Percentiles rank a stretch among this genome's conserved stretches.
phyloP scores from a whole-genome alignment of 495 filamentous ascomycete species.

The Penicillium canescens region DNA sequence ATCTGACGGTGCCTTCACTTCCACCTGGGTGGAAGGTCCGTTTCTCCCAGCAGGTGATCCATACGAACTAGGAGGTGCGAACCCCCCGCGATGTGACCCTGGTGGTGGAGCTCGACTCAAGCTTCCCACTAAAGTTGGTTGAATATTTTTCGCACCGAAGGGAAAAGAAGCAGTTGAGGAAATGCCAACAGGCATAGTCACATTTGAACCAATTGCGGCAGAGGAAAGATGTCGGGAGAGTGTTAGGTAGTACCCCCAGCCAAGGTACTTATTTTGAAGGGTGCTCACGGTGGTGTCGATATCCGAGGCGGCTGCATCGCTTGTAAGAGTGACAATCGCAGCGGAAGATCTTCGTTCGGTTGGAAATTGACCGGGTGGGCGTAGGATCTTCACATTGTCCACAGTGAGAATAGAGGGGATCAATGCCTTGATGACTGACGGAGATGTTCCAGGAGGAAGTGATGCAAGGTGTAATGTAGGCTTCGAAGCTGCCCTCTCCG shows the following conservation, averaged over 20 bases:
- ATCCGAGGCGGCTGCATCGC: conserved; percentile 80
- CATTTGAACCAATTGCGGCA: conserved; percentile 61
- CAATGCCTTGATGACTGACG: conserved; percentile 70
- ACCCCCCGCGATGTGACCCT: conserved; percentile 65
- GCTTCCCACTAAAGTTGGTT: conserved; percentile 38
- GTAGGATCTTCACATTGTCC: conserved; percentile 76
- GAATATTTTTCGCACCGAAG: conserved; percentile 81
- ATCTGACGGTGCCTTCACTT: conserved; percentile 73
- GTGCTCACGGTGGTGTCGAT: conserved; percentile 78
- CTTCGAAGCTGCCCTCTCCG: conserved; percentile 75
- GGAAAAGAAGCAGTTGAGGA: conserved; percentile 62
- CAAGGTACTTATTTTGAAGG: conserved; percentile 84
- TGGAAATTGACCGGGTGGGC: conserved; percentile 53
- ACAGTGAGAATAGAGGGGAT: conserved; percentile 68
- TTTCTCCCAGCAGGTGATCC: conserved; percentile 39
- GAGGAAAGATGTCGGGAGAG: conserved; percentile 85
- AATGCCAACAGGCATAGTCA: conserved; percentile 50
- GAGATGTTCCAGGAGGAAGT: conserved; percentile 65
- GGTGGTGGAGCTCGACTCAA: conserved; percentile 59
- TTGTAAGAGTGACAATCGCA: conserved; percentile 82
- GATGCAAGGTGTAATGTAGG: conserved; percentile 79
- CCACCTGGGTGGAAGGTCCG: conserved; percentile 61
- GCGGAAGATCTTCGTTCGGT: conserved; percentile 75
- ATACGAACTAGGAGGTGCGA: conserved; percentile 80
- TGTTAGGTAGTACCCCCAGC: conserved; percentile 80